A percentile compares a stretch with the other conserved stretches of the same genome.
phyloP scores from a whole-genome alignment of 169 alveolate genomes.

The Eimeria zaria region DNA sequence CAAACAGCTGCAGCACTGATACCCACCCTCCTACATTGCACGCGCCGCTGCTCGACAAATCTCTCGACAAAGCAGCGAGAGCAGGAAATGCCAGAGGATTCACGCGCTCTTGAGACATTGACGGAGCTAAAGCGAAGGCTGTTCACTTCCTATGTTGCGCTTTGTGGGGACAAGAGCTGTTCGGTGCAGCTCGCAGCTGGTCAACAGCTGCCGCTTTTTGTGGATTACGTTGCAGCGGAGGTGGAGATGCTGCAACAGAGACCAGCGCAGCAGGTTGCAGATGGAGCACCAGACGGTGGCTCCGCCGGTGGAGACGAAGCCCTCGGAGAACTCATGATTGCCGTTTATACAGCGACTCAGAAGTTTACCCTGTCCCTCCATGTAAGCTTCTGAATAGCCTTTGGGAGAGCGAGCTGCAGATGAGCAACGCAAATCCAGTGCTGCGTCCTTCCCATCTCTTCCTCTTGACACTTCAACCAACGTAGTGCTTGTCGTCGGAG shows the following conservation, averaged over 20 bases:
- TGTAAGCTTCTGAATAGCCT: slow-evolving; percentile 9
- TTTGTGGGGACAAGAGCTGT: slow-evolving; percentile 69
- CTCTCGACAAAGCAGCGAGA: not conserved
- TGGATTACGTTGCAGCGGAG: slow-evolving; percentile 64
- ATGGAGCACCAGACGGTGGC: not conserved
- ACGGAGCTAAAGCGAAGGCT: slow-evolving; percentile 25
- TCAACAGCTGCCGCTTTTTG: slow-evolving; percentile 71
- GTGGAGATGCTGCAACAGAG: slow-evolving; percentile 43
- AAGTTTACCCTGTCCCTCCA: slow-evolving; percentile 51
- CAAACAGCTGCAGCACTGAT: slow-evolving; percentile 46
- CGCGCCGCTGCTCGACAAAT: slow-evolving; percentile 34
- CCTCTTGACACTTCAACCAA: not conserved
- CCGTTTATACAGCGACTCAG: slow-evolving; percentile 61
- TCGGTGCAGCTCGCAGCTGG: slow-evolving; percentile 76
- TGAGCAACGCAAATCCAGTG: not conserved
- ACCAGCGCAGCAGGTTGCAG: not conserved
- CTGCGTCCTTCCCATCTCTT: not conserved
- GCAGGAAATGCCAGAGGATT: not conserved
- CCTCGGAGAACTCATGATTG: slow-evolving; percentile 70
- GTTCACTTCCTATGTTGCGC: slow-evolving; percentile 39
- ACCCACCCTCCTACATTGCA: slow-evolving; percentile 44
- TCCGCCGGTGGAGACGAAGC: slow-evolving; percentile 20
- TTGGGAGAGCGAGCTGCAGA: not conserved
- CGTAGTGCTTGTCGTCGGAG: not conserved
- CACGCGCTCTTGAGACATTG: not conserved